These are phyloP conservation scores for Dillenia suffruticosa DNA, from an alignment of 164 flowering plant species.

Conservation along the genomic window DNA sequence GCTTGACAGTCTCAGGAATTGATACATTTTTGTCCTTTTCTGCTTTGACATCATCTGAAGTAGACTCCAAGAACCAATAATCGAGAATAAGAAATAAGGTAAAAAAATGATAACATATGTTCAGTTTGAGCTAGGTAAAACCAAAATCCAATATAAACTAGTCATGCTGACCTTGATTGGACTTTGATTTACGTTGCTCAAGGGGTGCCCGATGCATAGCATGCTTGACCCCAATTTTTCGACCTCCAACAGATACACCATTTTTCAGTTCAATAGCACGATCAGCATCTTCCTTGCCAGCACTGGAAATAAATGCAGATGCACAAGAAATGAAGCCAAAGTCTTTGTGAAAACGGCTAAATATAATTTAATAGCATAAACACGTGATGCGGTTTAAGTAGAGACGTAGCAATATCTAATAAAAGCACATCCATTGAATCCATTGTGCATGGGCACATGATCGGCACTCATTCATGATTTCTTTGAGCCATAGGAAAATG, in stretches of 20 bases:
- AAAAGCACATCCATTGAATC: no score
- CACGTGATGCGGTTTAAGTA: no score
- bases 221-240: slow-evolving; percentile 73
- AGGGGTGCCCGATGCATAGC: slow-evolving; percentile 76
- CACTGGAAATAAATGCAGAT: slow-evolving; percentile 37
- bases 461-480: no score
- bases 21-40: slow-evolving; percentile 25
- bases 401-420: no score
- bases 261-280: slow-evolving; percentile 79
- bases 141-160: background rate
- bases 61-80: slow-evolving; percentile 6
- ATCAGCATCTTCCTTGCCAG: slow-evolving; percentile 69
- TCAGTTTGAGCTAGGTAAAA: background rate
- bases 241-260: slow-evolving; percentile 64
- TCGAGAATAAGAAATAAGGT: background rate
- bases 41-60: slow-evolving; percentile 22
- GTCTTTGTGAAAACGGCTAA: no score
- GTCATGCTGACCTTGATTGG: slow-evolving; percentile 44
- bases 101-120: background rate
- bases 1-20: slow-evolving; percentile 12
- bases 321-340: no score
- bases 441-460: no score
- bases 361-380: no score
- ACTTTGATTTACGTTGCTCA: slow-evolving; percentile 61
- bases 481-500: no score